phyloP scores from a whole-genome alignment of 2,329 filamentous ascomycete species.

The Aspergillus awamori region DNA sequence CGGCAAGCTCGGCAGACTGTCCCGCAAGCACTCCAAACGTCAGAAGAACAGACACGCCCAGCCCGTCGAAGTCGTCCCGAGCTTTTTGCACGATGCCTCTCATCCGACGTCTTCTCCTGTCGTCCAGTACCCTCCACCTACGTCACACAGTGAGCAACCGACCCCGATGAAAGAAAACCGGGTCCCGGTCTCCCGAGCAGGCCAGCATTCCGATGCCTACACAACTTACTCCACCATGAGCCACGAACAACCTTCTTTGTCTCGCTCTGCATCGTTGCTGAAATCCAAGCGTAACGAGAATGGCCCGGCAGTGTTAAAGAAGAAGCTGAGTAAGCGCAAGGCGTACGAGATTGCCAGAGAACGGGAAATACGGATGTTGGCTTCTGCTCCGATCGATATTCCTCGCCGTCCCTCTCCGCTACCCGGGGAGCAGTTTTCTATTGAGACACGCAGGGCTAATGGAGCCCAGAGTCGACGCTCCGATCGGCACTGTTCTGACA shows the following conservation, averaged over 20 bases:
- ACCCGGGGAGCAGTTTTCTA: conserved; percentile 62
- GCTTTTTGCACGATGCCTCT: conserved; percentile 16
- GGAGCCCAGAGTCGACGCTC: conserved; percentile 59
- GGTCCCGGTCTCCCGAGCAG: conserved; percentile 12
- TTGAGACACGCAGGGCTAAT: conserved; percentile 50
- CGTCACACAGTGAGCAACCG: conserved; percentile 27
- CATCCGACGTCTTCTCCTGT: conserved; percentile 16
- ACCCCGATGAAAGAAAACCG: conserved; percentile 21
- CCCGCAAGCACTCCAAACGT: conserved; percentile 39
- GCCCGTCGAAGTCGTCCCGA: conserved; percentile 28
- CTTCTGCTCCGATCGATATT: conserved; percentile 65
- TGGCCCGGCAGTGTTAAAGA: conserved; percentile 61
- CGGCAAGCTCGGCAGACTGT: conserved; percentile 31
- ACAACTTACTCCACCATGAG: conserved; percentile 41
- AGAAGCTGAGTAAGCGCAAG: conserved; percentile 76
- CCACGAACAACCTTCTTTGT: conserved; percentile 44
- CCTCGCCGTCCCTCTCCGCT: conserved; percentile 63
- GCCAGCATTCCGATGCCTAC: conserved; percentile 27
- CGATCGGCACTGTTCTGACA: conserved; percentile 67
- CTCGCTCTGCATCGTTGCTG: conserved; percentile 53
- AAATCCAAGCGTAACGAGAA: conserved; percentile 63
- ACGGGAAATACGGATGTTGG: conserved; percentile 86
- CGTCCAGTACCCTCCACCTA: conserved; percentile 24
- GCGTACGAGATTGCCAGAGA: conserved; percentile 77
- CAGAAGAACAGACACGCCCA: conserved; percentile 35